These are phyloP conservation scores for Trichocomaceae sp. DNA, from an alignment of 2,329 filamentous ascomycete species.

Conservation along the genomic window DNA sequence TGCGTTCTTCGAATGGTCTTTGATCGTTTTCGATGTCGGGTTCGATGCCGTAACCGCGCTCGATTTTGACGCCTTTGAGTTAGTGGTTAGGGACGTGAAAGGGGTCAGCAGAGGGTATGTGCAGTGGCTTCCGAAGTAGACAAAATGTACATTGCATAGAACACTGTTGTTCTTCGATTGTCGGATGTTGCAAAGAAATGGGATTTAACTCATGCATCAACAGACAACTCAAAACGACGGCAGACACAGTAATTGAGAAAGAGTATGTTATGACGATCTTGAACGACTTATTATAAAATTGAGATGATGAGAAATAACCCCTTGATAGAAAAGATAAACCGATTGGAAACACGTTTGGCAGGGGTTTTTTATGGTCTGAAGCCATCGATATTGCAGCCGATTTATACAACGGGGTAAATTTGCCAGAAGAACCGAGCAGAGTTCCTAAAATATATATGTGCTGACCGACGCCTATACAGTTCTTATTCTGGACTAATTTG, in stretches of 20 bases:
- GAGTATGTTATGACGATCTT: slow-evolving; percentile 51
- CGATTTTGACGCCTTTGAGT: slow-evolving; percentile 83
- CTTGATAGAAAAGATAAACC: slow-evolving; percentile 65
- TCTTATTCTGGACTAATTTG: slow-evolving; percentile 90
- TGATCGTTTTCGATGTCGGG: slow-evolving; percentile 89
- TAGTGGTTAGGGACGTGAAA: slow-evolving; percentile 82
- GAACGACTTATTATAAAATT: slow-evolving; percentile 4
- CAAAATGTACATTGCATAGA: slow-evolving; percentile 46
- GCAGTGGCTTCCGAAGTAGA: slow-evolving; percentile 85
- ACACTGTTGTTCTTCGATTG: slow-evolving; percentile 26
- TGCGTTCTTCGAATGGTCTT: slow-evolving; percentile 94
- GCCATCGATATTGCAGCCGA: slow-evolving; percentile 77
- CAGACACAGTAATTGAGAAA: slow-evolving; percentile 57
- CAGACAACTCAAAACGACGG: slow-evolving; percentile 46
- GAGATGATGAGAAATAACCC: slow-evolving; percentile 10
- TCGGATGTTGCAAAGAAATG: slow-evolving; percentile 28
- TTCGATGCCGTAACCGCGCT: slow-evolving; percentile 93
- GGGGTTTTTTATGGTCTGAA: slow-evolving; percentile 65
- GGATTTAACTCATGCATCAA: slow-evolving; percentile 30
- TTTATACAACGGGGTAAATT: slow-evolving; percentile 77
- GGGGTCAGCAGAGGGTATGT: slow-evolving; percentile 97
- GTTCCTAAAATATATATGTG: neutral
- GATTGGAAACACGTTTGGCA: slow-evolving; percentile 61
- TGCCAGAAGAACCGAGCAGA: neutral
- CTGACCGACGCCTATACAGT: slow-evolving; percentile 48